Evolutionary conservation across 1,284 basidiomycete genomes (phyloP).

Genomic region (Malassezia japonica): DNA sequence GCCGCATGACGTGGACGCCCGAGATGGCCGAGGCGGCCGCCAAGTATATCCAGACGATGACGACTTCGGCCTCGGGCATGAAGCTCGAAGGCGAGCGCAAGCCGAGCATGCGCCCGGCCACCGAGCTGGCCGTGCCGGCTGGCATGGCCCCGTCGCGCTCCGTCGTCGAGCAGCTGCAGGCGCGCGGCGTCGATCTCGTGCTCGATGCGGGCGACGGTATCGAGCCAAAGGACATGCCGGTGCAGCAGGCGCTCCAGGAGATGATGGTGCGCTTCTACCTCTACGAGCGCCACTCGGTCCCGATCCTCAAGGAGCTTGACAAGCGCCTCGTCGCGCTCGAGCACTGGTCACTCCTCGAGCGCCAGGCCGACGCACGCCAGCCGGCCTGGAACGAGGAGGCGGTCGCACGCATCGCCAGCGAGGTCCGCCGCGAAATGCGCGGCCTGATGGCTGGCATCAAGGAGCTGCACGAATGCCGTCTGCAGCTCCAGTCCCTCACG

Average conservation of each 20-base stretch:
- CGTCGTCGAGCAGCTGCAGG: conserved; percentile 14
- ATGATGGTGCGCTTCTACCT: conserved; percentile 47
- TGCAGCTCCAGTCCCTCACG: conserved; percentile 8
- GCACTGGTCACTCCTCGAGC: conserved; percentile 35
- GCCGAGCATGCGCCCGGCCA: neutral
- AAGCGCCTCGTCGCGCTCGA: conserved; percentile 41
- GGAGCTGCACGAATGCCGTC: conserved; percentile 26
- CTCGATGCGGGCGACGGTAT: conserved; percentile 12
- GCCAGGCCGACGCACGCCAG: conserved; percentile 2
- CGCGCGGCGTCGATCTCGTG: neutral
- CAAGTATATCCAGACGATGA: conserved; percentile 17
- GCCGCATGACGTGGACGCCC: conserved; percentile 19
- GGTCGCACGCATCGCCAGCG: conserved; percentile 38
- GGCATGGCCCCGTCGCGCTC: conserved; percentile 14
- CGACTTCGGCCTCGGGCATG: conserved; percentile 2
- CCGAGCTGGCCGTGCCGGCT: neutral
- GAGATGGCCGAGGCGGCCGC: conserved; percentile 17
- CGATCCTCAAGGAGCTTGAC: conserved; percentile 40
- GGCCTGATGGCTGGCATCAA: conserved; percentile 34
- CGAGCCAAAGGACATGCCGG: conserved; percentile 24
- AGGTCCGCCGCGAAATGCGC: conserved; percentile 47
- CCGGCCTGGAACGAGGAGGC: conserved; percentile 37
- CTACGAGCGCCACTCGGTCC: conserved; percentile 45
- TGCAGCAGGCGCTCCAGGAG: conserved; percentile 39
- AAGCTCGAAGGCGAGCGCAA: neutral